Base-by-base conservation (phyloP, 192 early-diverging fungal genomes). In the Coemansia sp. region DNA sequence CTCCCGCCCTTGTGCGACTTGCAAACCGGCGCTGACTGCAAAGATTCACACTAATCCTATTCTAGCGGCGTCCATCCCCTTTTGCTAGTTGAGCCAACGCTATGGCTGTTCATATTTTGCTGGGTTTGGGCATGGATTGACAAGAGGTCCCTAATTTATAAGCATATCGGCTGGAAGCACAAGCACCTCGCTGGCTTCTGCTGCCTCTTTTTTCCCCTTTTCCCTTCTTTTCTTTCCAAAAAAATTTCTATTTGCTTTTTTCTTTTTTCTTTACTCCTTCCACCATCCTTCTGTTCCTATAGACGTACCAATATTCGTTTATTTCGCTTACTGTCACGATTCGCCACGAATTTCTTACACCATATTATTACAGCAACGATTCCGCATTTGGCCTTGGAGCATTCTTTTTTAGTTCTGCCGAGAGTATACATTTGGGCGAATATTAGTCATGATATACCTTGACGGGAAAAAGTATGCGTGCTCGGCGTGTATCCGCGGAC, bases 401-500 rank as follows among this genome's bases (percentile, higher is more conserved):
- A 6, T 47, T 47, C 45, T 47, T 47, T 18, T 20, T 22, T 24
- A 29, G 29, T 32, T 15, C 53, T 56, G 29, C 53, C 12, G 53
- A 32, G 53, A 12, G 13, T 16, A n/a, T 30, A 34, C 53, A 56
- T 5, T 56, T 16, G 3, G 29, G 2, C 4, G 29, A 30, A 13
- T 30, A 15, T 18, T 56, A 32, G 58, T 7, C 38, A 78, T 80
- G 78, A 73, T 80, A 18, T 40, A 75, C 20, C 71, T 66, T 7
- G 56, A 78, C 10, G 76, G 74, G 1, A 65, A 76, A 32, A 85
- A 85, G 62, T 80, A 53, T 56, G 73, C 84, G 16, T 85, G 84
- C 65, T 41, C 41, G 43, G 61, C 68, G 37, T 85, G 84, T 68
- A 82, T 85, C 39, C 74, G 79, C 38, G 84, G 84, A 30, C 83